phyloP scores from a whole-genome alignment of 106 monocot species.

The Gastrodia elata region DNA sequence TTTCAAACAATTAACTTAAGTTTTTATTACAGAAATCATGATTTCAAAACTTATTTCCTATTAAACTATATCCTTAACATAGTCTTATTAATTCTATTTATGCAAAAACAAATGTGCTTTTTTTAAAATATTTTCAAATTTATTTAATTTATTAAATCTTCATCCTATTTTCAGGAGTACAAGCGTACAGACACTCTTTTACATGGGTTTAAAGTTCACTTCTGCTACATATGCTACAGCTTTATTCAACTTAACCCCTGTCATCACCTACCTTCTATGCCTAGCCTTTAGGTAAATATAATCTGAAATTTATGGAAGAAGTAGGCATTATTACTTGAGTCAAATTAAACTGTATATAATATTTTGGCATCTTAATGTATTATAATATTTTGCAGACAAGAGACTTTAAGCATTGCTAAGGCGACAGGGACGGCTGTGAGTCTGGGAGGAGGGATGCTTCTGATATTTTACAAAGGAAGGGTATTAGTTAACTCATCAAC shows the following conservation, averaged over 20 bases:
- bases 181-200: too few relatives aligned
- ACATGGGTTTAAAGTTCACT: conserved; percentile 41
- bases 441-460: not conserved
- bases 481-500: not conserved
- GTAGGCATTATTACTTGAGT: too few relatives aligned
- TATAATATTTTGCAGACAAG: not conserved
- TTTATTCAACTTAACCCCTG: conserved; percentile 59
- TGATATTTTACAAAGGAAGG: not conserved
- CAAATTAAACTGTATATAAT: too few relatives aligned
- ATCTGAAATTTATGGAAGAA: not conserved
- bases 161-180: too few relatives aligned
- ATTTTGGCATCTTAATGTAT: not conserved
- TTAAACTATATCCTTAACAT: too few relatives aligned
- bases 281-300: conserved; percentile 26
- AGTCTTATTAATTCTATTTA: too few relatives aligned
- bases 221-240: conserved; percentile 49
- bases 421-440: not conserved
- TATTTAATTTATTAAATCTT: too few relatives aligned
- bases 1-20: too few relatives aligned
- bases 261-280: conserved; percentile 49
- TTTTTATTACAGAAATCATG: too few relatives aligned
- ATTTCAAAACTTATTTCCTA: too few relatives aligned
- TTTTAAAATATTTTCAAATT: too few relatives aligned
- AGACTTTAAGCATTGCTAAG: not conserved
- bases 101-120: too few relatives aligned